Evolutionary conservation across 2,329 filamentous ascomycete genomes (phyloP), one percentile per base, ranked within the genome.

Genomic region (Sporothrix luriei): DNA sequence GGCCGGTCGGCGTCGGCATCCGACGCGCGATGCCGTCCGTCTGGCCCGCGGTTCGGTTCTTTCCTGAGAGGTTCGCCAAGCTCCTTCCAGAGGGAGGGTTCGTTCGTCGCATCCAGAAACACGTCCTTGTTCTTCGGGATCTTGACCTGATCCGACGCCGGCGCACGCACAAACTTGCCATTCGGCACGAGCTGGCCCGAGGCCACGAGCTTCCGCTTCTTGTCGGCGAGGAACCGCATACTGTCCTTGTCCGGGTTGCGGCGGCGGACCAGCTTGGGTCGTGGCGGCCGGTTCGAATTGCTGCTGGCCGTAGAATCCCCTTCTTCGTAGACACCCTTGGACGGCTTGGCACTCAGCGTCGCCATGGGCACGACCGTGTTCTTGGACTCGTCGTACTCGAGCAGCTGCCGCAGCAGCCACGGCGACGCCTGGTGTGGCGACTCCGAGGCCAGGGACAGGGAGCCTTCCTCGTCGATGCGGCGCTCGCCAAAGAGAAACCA

Each of bases 401-500:
- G 78, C 52, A 87, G 81, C 2, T 81, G 46, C 3, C 76, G 80
- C 68, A 77, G 78, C 78, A 82, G 83, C 74, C 79, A 80, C 0
- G 81, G 78, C 0, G 79, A 73, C 0, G 71, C 68, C 19, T 73
- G 74, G 49, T 78, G 68, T 2, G 76, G 77, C 0, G 80, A 79
- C 9, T 77, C 76, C 1, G 74, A 69, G 0, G 74, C 71, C 33
- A 89, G 81, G 51, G 85, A 81, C 61, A 91, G 81, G 29, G 82
- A 83, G 9, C 93, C 92, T 79, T 97, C 93, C 78, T 99, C 94
- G 71, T 97, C 92, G 26, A 87, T 82, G 38, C 85, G 85, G 70
- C 92, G 87, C 74, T 97, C 91, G 16, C 92, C 93, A 76, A 99
- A 98, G 54, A 99, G 86, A 78, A 99, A 99, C 81, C 94, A 92